Base-by-base conservation (phyloP, 768 basidiomycete genomes). In the Myochromella boudieri region DNA sequence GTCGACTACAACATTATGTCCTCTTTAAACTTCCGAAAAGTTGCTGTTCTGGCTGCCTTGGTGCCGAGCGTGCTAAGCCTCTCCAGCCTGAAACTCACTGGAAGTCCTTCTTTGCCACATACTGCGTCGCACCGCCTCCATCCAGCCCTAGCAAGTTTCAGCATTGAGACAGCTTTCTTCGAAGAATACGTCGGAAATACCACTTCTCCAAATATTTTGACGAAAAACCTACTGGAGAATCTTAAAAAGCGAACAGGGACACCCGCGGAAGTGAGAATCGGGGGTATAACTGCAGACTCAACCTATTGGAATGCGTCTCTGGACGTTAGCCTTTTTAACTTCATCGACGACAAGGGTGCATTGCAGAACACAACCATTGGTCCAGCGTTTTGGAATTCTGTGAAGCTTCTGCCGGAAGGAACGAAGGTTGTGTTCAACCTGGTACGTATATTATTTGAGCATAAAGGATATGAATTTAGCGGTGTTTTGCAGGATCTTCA, bases 231-330 rank as follows among this genome's bases (percentile, higher is more conserved):
- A 25, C 65, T 80, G 15, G 63, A 72, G 39, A 76, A 78, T 52
- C 57, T 80, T 17, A 66, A 66, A 37, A 60, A 62, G 17, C 71
- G 77, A 14, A 71, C 75, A 17, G 73, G 75, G 2, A 62, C 68
- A 12, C 65, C 78, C 8, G 63, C 71, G 6, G 70, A 78, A 60
- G 59, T 77, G n/a, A 66, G 78, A 9, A 78, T 79, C 15, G 76
- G 78, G 18, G 78, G 78, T 0, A 77, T 78, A 49, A 79, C 77
- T 0, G 78, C 77, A 4, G 75, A 80, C 53, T 77, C 76, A 12
- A 75, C 76, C 1, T 72, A 69, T 42, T 77, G 76, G 75, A 57
- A 76, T 44, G 61, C 70, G 0, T 61, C 66, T 8, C 68, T 71
- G 32, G 64, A 67, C 22, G 58, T 64, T 6, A 64, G 69, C 20